Evolutionary conservation across 495 filamentous ascomycete genomes (phyloP).

Genomic region (Poronia punctata): DNA sequence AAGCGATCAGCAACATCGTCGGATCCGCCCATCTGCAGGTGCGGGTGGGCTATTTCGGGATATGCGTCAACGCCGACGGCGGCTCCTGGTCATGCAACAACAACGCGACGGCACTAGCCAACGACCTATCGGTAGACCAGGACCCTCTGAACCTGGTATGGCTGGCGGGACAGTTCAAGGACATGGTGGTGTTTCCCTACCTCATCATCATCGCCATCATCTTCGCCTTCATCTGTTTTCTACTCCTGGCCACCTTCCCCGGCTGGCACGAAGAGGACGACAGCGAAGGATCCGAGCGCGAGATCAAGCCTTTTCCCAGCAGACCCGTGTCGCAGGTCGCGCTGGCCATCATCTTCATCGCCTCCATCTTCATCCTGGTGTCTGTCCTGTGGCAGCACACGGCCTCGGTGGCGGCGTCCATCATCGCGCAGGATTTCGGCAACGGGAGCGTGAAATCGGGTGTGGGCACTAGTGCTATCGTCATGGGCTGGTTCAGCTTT

Average conservation of each 20-base stretch:
- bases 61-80: slow-evolving; percentile 69
- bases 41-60: slow-evolving; percentile 55
- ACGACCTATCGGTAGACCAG: slow-evolving; percentile 60
- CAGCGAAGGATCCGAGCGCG: slow-evolving; percentile 53
- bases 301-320: slow-evolving; percentile 74
- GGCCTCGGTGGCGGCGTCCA: slow-evolving; percentile 85
- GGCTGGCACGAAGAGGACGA: slow-evolving; percentile 71
- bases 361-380: slow-evolving; percentile 71
- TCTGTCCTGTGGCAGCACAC: slow-evolving; percentile 79
- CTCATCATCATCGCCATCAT: slow-evolving; percentile 77
- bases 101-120: slow-evolving; percentile 67
- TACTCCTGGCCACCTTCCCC: slow-evolving; percentile 73
- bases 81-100: slow-evolving; percentile 67
- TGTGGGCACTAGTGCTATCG: slow-evolving; percentile 88
- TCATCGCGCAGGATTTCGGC: slow-evolving; percentile 89
- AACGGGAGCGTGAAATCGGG: slow-evolving; percentile 87
- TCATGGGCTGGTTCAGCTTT: slow-evolving; percentile 95
- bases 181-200: slow-evolving; percentile 76
- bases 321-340: slow-evolving; percentile 68
- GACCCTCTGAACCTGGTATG: slow-evolving; percentile 77
- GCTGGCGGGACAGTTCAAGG: slow-evolving; percentile 72
- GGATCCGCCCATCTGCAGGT: slow-evolving; percentile 59
- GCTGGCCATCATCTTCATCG: slow-evolving; percentile 71
- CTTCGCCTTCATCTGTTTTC: slow-evolving; percentile 68
- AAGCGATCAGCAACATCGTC: slow-evolving; percentile 67